Evolutionary conservation across 2,329 filamentous ascomycete genomes (phyloP).

Genomic region (Chaetomium sp.): DNA sequence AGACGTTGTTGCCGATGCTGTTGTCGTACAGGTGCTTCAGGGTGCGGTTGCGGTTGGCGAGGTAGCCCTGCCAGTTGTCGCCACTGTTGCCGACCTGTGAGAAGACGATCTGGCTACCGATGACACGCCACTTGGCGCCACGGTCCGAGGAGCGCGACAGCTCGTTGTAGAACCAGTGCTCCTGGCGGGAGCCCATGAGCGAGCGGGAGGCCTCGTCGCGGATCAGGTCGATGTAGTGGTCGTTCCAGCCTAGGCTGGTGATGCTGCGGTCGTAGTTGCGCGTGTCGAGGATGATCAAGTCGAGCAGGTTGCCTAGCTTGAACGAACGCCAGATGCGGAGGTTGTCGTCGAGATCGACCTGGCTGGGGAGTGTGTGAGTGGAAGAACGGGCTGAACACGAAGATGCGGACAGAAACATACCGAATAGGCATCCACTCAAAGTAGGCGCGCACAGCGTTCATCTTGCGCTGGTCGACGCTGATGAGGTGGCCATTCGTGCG

Average conservation of each 20-base stretch:
- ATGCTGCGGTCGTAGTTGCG: slow-evolving; percentile 62
- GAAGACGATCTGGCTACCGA: slow-evolving; percentile 69
- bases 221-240: slow-evolving; percentile 56
- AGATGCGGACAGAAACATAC: background rate
- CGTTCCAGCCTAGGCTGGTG: slow-evolving; percentile 48
- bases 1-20: slow-evolving; percentile 64
- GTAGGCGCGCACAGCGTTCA: slow-evolving; percentile 65
- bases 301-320: slow-evolving; percentile 57
- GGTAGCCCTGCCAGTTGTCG: slow-evolving; percentile 50
- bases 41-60: slow-evolving; percentile 66
- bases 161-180: slow-evolving; percentile 65
- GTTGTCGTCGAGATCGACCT: slow-evolving; percentile 59
- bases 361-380: background rate
- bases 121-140: slow-evolving; percentile 61
- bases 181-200: slow-evolving; percentile 66
- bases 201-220: slow-evolving; percentile 59
- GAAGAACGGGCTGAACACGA: background rate
- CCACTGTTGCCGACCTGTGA: slow-evolving; percentile 29
- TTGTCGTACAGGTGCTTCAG: slow-evolving; percentile 60
- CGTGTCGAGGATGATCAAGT: slow-evolving; percentile 63
- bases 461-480: slow-evolving; percentile 65
- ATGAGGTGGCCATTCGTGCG: slow-evolving; percentile 46
- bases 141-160: slow-evolving; percentile 53
- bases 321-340: slow-evolving; percentile 65
- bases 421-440: slow-evolving; percentile 48